A percentile compares a stretch with the other conserved stretches of the same genome.
These are phyloP conservation scores for Mucor velutinosus DNA, from an alignment of 371 early-diverging fungal species.

Conservation along the genomic window DNA sequence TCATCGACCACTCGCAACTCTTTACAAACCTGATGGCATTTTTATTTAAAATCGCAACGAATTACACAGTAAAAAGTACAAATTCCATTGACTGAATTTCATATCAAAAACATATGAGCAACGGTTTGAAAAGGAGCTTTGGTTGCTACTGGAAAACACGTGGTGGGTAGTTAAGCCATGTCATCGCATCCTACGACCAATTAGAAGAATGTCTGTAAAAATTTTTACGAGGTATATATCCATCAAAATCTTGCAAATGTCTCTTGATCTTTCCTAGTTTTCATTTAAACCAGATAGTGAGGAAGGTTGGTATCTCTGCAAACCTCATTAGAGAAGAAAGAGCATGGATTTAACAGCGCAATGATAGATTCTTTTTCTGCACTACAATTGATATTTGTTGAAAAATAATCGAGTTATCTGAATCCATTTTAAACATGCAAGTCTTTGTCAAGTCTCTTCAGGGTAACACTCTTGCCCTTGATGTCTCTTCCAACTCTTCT, in stretches of 20 bases:
- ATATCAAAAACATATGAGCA: background rate
- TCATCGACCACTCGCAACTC: background rate
- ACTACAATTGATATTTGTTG: constrained; percentile 19
- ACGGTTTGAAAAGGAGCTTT: background rate
- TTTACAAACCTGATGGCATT: constrained; percentile 19
- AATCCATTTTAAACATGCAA: constrained; percentile 64
- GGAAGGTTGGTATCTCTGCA: constrained; percentile 24
- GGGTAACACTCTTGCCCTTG: constrained; percentile 85
- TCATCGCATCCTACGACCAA: background rate
- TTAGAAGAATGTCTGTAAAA: constrained; percentile 2
- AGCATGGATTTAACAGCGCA: background rate
- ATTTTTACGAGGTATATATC: constrained; percentile 9
- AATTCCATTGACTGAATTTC: background rate
- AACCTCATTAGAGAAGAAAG: background rate
- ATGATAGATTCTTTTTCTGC: constrained; percentile 35
- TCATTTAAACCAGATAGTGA: constrained; percentile 36
- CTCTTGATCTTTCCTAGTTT: constrained; percentile 21
- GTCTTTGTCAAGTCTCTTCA: constrained; percentile 87
- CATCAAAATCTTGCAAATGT: background rate
- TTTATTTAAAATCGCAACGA: background rate
- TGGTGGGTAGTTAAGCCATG: constrained; percentile 1
- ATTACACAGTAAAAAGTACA: background rate
- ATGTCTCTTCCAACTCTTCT: constrained; percentile 74
- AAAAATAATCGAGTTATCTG: constrained; percentile 50
- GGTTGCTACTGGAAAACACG: background rate